phyloP scores from a whole-genome alignment of 2,329 filamentous ascomycete genomes.

The Aspergillus costaricaensis region DNA sequence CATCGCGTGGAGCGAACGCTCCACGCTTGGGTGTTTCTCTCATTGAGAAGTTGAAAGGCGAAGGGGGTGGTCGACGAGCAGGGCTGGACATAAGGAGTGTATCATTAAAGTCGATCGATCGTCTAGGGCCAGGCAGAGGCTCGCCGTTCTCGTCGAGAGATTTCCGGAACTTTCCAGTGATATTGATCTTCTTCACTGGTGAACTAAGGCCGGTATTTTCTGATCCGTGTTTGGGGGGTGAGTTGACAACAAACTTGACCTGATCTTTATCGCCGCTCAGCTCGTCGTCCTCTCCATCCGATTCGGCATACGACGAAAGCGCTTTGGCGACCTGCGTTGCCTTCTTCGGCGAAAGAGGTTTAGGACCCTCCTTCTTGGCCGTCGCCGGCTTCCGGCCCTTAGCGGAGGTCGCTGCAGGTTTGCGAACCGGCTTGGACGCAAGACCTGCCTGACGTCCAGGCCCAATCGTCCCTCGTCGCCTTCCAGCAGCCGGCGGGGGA shows the following conservation, averaged over 20 bases:
- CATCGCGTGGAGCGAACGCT: slow-evolving; percentile 28
- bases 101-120: slow-evolving; percentile 35
- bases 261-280: slow-evolving; percentile 40
- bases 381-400: slow-evolving; percentile 38
- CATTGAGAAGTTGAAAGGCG: slow-evolving; percentile 46
- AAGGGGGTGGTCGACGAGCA: slow-evolving; percentile 46
- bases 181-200: slow-evolving; percentile 37
- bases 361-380: slow-evolving; percentile 30
- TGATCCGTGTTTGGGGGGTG: slow-evolving; percentile 34
- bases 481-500: slow-evolving; percentile 26
- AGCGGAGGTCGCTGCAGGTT: slow-evolving; percentile 31
- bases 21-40: slow-evolving; percentile 44
- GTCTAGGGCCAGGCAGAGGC: slow-evolving; percentile 30
- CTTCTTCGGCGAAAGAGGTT: slow-evolving; percentile 53
- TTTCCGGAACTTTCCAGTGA: slow-evolving; percentile 30
- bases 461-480: slow-evolving; percentile 23
- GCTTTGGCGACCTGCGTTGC: slow-evolving; percentile 49
- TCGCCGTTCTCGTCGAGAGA: slow-evolving; percentile 37
- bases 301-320: slow-evolving; percentile 37
- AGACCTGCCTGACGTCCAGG: slow-evolving; percentile 39
- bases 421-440: slow-evolving; percentile 50
- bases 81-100: slow-evolving; percentile 46
- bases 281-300: slow-evolving; percentile 48
- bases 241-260: slow-evolving; percentile 35
- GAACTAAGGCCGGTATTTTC: slow-evolving; percentile 34